Evolutionary conservation across 345 rosid species (phyloP), one percentile per base, ranked within the genome.

Genomic region (Aegle marmelos): DNA sequence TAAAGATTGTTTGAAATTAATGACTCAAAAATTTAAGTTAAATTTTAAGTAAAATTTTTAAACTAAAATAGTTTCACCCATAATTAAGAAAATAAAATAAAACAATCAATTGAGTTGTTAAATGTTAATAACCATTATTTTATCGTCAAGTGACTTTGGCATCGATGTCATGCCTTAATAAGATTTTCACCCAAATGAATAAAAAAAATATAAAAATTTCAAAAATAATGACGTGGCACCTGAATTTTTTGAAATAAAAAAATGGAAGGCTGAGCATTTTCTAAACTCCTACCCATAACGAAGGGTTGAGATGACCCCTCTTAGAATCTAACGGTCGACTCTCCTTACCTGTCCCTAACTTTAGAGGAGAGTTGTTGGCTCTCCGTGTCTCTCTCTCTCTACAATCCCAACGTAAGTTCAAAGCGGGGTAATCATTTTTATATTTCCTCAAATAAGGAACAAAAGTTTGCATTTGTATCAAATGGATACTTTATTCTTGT

Each of bases 321-420:
- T 22, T 50, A 22, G 2, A 17, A 90, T 87, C 85, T 79, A 85
- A 89, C 80, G 92, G 89, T 83, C 88, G 76, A 74, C 68, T 36
- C 14, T 60, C 4, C 33, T 64, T 62, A 62, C 69, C 83, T 85
- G 90, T 72, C 85, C 70, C 79, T 74, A 80, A 25, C 81, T 31
- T 74, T 25, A 30, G 74, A 58, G 4, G 30, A 14, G 62, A 66
- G 72, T 76, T 57, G 87, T 73, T 84, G 83, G 79, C 73, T 48
- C 70, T 19, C 79, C 13, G 10, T 4, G 1, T n/a, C 41, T 36
- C 62, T 72, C 68, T 39, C 69, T 7, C 41, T 8, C 45, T 2
- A 50, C 50, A 45, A 45, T 13, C 17, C 17, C 17, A 45, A 13
- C 50, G 3, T 0, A 45, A 45, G 50, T 45, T 59, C 41, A 53